Conservation (phyloP, 2,329 filamentous ascomycete genomes). For the Leptographium wingfieldii region DNA sequence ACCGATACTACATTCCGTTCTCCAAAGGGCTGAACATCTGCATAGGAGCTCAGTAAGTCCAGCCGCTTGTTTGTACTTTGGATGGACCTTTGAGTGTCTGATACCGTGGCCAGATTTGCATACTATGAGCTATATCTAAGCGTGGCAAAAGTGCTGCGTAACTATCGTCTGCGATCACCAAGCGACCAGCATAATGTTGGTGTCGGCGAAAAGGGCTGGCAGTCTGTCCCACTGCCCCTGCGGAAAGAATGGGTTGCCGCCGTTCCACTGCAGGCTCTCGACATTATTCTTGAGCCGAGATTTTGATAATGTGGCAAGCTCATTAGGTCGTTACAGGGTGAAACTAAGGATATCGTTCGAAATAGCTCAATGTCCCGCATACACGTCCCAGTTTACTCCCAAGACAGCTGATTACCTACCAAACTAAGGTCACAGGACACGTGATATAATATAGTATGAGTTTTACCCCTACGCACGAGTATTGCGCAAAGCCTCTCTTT, state of each 20-base stretch:
- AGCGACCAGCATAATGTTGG: neutral
- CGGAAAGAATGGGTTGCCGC: constrained; percentile 1
- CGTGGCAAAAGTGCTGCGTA: neutral
- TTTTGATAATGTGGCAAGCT: neutral
- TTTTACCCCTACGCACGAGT: too few species aligned
- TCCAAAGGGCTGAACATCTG: constrained; percentile 8
- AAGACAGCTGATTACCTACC: too few species aligned
- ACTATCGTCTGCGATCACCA: neutral
- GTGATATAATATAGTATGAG: too few species aligned
- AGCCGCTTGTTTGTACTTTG: neutral
- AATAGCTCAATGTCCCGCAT: too few species aligned
- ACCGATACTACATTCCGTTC: constrained; percentile 7
- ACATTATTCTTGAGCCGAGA: neutral
- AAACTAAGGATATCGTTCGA: too few species aligned
- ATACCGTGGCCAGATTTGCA: neutral
- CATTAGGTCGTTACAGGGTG: too few species aligned
- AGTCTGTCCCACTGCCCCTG: neutral
- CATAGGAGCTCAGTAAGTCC: constrained; percentile 6
- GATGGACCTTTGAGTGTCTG: neutral
- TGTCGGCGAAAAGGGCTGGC: neutral
- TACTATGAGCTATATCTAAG: constrained; percentile 1
- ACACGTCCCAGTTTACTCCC: too few species aligned
- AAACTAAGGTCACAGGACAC: too few species aligned
- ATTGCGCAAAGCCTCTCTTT: too few species aligned
- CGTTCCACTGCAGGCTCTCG: neutral